These are phyloP conservation scores for Prunus dulcis DNA, from an alignment of 306 rosid species.

Conservation along the genomic window DNA sequence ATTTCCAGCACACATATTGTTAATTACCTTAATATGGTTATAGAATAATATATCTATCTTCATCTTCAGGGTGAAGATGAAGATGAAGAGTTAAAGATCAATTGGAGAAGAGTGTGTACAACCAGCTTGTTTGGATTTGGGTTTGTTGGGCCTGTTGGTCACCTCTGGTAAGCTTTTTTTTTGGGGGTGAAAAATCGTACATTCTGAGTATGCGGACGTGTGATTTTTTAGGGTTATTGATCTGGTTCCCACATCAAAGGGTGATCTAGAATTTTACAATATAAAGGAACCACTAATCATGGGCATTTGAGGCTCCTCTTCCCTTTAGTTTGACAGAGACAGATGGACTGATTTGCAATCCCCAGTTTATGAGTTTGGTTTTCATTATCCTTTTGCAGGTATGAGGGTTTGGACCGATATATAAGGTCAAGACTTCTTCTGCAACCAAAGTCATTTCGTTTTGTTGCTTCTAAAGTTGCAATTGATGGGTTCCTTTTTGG, in stretches of 20 bases:
- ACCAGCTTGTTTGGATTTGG: constrained; percentile 78
- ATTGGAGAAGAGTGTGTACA: constrained; percentile 69
- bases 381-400: constrained; percentile 47
- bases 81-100: constrained; percentile 26
- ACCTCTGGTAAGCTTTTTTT: constrained; percentile 54
- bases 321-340: neutral
- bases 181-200: neutral
- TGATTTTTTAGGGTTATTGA: neutral
- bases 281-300: neutral
- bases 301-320: neutral
- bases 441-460: constrained; percentile 66
- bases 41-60: neutral
- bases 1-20: neutral
- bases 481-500: constrained; percentile 73
- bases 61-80: constrained; percentile 22
- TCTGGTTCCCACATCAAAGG: neutral
- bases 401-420: constrained; percentile 70
- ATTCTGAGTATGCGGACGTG: neutral
- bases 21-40: neutral
- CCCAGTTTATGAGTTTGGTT: neutral
- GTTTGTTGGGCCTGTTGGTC: constrained; percentile 89
- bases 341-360: neutral
- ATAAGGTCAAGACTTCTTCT: constrained; percentile 49
- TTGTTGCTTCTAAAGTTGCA: constrained; percentile 76
- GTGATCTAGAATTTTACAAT: neutral